These are phyloP conservation scores for Globisporangium orthogonon DNA, from an alignment of 352 stramenopile genomes.

Conservation along the genomic window DNA sequence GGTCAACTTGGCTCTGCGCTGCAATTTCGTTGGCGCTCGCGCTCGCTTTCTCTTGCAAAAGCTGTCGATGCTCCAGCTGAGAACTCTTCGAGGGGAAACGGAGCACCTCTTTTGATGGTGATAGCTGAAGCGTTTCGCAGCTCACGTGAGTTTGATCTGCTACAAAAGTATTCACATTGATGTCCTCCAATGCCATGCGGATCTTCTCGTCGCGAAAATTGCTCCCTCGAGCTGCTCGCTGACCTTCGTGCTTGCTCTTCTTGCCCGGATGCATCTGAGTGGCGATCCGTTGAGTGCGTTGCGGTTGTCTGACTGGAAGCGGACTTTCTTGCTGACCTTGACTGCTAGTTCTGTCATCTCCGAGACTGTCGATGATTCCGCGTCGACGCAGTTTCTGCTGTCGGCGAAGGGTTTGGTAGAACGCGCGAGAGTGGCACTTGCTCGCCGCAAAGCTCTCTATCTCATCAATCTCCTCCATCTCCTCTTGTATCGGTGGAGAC, in stretches of 20 bases:
- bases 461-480: constrained; percentile 33
- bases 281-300: not conserved
- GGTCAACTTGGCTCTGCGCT: constrained; percentile 29
- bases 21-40: constrained; percentile 12
- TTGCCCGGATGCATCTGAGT: not conserved
- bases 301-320: not conserved
- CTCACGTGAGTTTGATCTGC: not conserved
- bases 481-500: constrained; percentile 23
- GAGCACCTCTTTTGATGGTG: too few relatives aligned
- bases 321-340: not conserved
- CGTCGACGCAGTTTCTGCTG: constrained; percentile 6
- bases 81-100: not conserved
- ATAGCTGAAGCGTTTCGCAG: not conserved
- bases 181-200: constrained; percentile 28
- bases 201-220: constrained; percentile 20
- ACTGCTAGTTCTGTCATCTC: not conserved
- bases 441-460: constrained; percentile 31
- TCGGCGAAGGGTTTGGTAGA: constrained; percentile 28
- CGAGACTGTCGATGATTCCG: not conserved
- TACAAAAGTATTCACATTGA: constrained; percentile 5
- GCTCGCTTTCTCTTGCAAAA: constrained; percentile 6
- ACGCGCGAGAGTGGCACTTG: constrained; percentile 16
- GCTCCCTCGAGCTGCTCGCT: not conserved
- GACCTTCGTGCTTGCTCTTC: not conserved
- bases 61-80: constrained; percentile 3